Conservation (phyloP, 2,329 filamentous ascomycete species). For the Claviceps sp. region DNA sequence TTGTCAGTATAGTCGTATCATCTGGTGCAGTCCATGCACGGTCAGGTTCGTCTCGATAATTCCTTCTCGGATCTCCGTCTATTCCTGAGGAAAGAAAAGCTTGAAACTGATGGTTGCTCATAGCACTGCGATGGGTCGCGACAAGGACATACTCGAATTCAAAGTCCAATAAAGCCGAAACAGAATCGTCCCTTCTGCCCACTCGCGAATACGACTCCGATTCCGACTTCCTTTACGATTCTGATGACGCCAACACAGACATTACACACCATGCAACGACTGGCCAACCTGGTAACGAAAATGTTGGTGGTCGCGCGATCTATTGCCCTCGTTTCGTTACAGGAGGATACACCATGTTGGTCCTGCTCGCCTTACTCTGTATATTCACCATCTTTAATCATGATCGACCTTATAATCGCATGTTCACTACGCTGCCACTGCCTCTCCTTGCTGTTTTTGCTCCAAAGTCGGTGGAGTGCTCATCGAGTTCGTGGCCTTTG, state of each 20-base stretch:
- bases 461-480: slow-evolving; percentile 14
- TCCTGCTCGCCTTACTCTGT: slow-evolving; percentile 11
- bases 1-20: slow-evolving; percentile 12
- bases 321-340: slow-evolving; percentile 7
- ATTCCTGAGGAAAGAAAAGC: background rate
- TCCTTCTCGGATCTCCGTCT: background rate
- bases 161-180: background rate
- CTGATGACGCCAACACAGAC: slow-evolving; percentile 2
- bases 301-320: slow-evolving; percentile 6
- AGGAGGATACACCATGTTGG: slow-evolving; percentile 9
- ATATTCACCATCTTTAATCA: slow-evolving; percentile 14
- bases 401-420: slow-evolving; percentile 18
- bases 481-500: slow-evolving; percentile 17
- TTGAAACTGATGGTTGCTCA: background rate
- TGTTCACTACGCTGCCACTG: slow-evolving; percentile 19
- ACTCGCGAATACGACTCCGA: slow-evolving; percentile 1
- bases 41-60: slow-evolving; percentile 11
- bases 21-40: slow-evolving; percentile 9
- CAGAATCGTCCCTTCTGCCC: slow-evolving; percentile 4
- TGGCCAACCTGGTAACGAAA: background rate
- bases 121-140: slow-evolving; percentile 2
- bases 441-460: slow-evolving; percentile 17
- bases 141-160: background rate
- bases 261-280: background rate
- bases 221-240: slow-evolving; percentile 5